These are phyloP conservation scores for Talaromyces sp. DNA, from an alignment of 2,329 filamentous ascomycete genomes.

Conservation along the genomic window DNA sequence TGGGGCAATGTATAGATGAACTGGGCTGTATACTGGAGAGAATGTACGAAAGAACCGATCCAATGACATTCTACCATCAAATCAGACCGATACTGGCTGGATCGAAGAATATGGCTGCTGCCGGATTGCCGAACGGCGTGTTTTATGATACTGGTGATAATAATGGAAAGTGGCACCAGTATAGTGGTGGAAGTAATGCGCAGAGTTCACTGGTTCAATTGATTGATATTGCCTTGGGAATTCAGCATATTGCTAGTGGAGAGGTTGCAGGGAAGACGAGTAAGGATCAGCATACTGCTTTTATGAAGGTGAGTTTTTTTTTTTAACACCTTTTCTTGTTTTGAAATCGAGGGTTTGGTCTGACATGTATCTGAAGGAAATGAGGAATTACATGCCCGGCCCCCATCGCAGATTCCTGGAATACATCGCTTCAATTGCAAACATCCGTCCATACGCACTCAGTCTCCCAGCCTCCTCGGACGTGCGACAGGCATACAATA, in stretches of 20 bases:
- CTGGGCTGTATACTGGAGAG: conserved; percentile 41
- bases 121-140: conserved; percentile 48
- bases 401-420: conserved; percentile 49
- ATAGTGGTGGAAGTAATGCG: conserved; percentile 52
- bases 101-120: conserved; percentile 50
- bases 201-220: conserved; percentile 53
- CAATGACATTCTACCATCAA: conserved; percentile 48
- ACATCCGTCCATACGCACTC: conserved; percentile 44
- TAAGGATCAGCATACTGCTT: conserved; percentile 25
- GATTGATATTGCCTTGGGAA: conserved; percentile 49
- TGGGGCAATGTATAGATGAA: conserved; percentile 40
- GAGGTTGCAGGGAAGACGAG: conserved; percentile 22
- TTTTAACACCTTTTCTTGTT: too few relatives aligned
- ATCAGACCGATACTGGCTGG: conserved; percentile 50
- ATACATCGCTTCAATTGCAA: conserved; percentile 41
- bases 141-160: conserved; percentile 50
- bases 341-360: neutral
- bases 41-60: conserved; percentile 49
- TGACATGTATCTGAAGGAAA: conserved; percentile 34
- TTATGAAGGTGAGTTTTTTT: conserved; percentile 21
- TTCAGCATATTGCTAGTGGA: conserved; percentile 43
- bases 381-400: conserved; percentile 53
- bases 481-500: conserved; percentile 43
- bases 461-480: conserved; percentile 27
- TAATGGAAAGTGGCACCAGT: conserved; percentile 46